Percentiles rank a stretch among this genome's conserved stretches.
Conservation (phyloP, 768 basidiomycete genomes). For the Zangia roseola region DNA sequence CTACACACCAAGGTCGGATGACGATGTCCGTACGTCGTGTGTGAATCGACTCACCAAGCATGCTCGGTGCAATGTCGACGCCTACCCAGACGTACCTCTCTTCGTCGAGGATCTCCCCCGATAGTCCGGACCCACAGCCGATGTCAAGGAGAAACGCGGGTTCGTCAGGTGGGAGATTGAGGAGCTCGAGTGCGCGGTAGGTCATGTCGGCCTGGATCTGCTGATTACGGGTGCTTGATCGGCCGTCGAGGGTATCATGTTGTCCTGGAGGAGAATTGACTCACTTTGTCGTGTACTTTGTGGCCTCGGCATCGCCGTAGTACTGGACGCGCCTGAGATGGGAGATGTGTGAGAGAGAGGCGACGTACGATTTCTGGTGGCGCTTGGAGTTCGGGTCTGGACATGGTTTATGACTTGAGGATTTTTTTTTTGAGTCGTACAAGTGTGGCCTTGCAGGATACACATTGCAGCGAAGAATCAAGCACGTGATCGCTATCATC, state of each 20-base stretch:
- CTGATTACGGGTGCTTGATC: conserved; percentile 84
- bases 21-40: not conserved
- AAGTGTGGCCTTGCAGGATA: too few species aligned
- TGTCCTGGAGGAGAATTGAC: conserved; percentile 13
- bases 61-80: conserved; percentile 92
- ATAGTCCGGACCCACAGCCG: conserved; percentile 95
- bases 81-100: conserved; percentile 93
- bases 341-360: not conserved
- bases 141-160: conserved; percentile 91
- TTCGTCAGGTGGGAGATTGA: conserved; percentile 76
- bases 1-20: conserved; percentile 38
- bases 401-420: conserved; percentile 56
- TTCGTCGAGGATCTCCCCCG: conserved; percentile 94
- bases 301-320: conserved; percentile 93
- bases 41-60: conserved; percentile 70
- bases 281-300: conserved; percentile 96
- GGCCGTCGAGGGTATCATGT: conserved; percentile 9
- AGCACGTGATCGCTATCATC: conserved; percentile 26
- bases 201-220: conserved; percentile 98
- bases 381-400: conserved; percentile 82
- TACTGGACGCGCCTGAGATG: conserved; percentile 52
- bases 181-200: conserved; percentile 87
- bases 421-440: not conserved
- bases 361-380: conserved; percentile 82
- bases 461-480: not conserved